Conservation (phyloP, 2,329 filamentous ascomycete species). For the Keithomyces neogunnii region DNA sequence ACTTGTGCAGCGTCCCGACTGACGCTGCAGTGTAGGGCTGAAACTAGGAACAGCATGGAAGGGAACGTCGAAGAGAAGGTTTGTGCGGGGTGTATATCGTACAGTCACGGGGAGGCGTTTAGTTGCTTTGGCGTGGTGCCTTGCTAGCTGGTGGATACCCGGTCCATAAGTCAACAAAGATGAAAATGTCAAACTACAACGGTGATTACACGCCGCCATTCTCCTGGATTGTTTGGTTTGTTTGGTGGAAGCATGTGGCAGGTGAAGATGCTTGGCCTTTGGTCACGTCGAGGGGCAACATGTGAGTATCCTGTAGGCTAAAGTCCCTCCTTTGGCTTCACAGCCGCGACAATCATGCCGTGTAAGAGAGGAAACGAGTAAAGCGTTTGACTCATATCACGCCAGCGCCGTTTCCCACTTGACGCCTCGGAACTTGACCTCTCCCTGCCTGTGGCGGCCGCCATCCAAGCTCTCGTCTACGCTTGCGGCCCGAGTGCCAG, state of each 20-base stretch:
- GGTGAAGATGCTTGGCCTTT: no score
- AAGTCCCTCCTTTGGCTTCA: no score
- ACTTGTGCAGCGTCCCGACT: neutral
- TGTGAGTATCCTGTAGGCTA: no score
- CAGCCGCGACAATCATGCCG: no score
- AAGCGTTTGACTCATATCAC: no score
- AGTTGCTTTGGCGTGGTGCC: neutral
- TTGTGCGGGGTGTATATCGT: neutral
- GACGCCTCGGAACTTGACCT: no score
- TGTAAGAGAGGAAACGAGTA: no score
- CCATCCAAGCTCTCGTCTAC: neutral
- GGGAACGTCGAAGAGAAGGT: neutral
- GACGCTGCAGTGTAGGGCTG: neutral
- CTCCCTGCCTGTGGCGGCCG: neutral
- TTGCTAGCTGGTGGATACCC: neutral
- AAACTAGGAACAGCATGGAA: neutral
- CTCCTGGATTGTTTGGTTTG: no score
- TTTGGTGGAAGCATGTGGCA: no score
- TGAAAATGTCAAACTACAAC: neutral
- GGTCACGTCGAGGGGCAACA: no score
- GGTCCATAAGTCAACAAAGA: constrained; percentile 1
- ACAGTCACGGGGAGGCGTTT: neutral
- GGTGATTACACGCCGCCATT: neutral
- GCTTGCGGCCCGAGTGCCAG: constrained; percentile 4
- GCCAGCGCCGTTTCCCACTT: no score